A percentile compares a stretch with the other conserved stretches of the same genome.
phyloP scores from a whole-genome alignment of 2,329 filamentous ascomycete species.

The Fusarium metavorans region DNA sequence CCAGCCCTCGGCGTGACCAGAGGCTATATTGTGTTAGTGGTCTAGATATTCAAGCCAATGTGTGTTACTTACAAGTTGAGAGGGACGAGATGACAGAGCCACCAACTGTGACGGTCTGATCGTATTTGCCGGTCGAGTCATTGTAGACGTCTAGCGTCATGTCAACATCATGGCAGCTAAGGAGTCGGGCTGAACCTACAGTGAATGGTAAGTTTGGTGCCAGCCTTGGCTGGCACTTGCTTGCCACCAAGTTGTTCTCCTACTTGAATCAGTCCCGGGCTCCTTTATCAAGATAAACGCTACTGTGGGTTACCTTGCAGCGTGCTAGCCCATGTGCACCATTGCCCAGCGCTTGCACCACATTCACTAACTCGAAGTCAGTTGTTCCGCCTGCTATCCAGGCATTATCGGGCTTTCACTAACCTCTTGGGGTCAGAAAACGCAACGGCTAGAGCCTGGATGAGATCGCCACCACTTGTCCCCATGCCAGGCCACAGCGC shows the following conservation, averaged over 20 bases:
- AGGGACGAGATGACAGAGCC: conserved; percentile 20
- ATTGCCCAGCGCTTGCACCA: conserved; percentile 23
- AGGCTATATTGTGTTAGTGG: conserved; percentile 5
- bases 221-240: conserved; percentile 22
- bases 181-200: background rate
- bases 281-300: fast-evolving
- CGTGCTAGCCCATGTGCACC: conserved; percentile 34
- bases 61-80: conserved; percentile 12
- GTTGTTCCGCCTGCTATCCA: background rate
- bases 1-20: conserved; percentile 28
- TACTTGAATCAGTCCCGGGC: background rate
- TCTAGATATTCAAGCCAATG: fast-evolving
- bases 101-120: conserved; percentile 19
- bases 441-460: conserved; percentile 31
- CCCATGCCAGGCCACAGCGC: conserved; percentile 35
- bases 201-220: conserved; percentile 22
- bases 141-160: conserved; percentile 19
- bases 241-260: conserved; percentile 24
- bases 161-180: background rate
- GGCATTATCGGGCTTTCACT: fast-evolving
- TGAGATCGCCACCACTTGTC: conserved; percentile 23
- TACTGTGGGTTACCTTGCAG: conserved; percentile 3
- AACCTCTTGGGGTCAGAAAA: conserved; percentile 25
- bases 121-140: conserved; percentile 27
- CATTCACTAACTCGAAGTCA: conserved; percentile 18